A percentile compares a stretch with the other conserved stretches of the same genome.
Evolutionary conservation across 331 rosid genomes (phyloP).

Genomic region (Quercus tomentella): DNA sequence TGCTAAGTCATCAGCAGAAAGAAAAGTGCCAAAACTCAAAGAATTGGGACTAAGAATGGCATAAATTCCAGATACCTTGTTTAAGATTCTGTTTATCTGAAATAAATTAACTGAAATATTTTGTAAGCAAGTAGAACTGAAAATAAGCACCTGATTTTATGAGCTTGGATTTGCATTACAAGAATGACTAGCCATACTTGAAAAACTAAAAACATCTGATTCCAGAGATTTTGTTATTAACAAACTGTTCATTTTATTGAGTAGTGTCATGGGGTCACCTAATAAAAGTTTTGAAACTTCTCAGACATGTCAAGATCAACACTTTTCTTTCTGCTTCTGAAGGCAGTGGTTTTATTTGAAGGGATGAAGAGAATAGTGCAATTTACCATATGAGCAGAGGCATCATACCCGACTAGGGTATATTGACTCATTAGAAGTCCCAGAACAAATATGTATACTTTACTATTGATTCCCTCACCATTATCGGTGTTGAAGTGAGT

Average conservation of each 20-base stretch:
- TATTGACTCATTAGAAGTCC: conserved; percentile 96
- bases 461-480: conserved; percentile 63
- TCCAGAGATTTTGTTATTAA: not conserved
- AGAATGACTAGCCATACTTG: not conserved
- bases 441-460: conserved; percentile 72
- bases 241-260: not conserved
- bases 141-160: not conserved
- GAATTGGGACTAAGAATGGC: not conserved
- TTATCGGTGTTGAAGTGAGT: conserved; percentile 87
- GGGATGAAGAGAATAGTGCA: not conserved
- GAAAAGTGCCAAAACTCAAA: conserved; percentile 5
- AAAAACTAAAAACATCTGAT: not conserved
- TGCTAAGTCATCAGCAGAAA: conserved; percentile 8
- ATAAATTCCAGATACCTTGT: not conserved
- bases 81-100: not conserved
- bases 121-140: not conserved
- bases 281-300: not conserved
- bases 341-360: not conserved
- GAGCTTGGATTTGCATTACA: not conserved
- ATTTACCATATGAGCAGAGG: conserved; percentile 96
- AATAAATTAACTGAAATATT: not conserved
- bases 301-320: not conserved
- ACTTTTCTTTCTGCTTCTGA: not conserved
- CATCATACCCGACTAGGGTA: conserved; percentile 88
- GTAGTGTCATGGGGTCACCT: not conserved